phyloP scores from a whole-genome alignment of 306 rosid species.

The Hippophae rhamnoides region DNA sequence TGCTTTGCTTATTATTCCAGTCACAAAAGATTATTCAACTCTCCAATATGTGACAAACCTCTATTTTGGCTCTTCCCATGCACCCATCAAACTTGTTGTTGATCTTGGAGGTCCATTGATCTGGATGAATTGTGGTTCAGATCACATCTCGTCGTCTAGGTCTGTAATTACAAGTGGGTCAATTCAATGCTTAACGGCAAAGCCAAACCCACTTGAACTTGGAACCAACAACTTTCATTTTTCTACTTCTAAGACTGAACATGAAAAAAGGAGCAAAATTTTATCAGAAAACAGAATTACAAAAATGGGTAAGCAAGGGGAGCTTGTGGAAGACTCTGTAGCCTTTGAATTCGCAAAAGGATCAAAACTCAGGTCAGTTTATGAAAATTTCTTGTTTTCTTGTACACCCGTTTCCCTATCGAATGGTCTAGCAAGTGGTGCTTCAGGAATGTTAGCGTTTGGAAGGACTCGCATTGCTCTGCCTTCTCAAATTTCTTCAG shows the following conservation, averaged over 20 bases:
- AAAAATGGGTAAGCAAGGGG: constrained; percentile 17
- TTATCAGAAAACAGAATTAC: constrained; percentile 30
- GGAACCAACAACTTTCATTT: background rate
- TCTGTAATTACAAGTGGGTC: constrained; percentile 35
- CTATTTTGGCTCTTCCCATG: constrained; percentile 21
- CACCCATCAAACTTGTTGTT: constrained; percentile 31
- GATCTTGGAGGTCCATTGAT: constrained; percentile 46
- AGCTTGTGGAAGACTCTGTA: constrained; percentile 36
- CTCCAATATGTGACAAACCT: constrained; percentile 50
- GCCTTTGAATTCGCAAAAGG: constrained; percentile 11
- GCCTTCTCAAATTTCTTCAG: constrained; percentile 50
- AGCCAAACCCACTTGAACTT: background rate
- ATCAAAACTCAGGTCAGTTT: constrained; percentile 7
- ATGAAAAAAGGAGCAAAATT: constrained; percentile 24
- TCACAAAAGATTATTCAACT: constrained; percentile 37
- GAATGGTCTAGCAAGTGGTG: constrained; percentile 41
- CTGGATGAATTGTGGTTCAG: constrained; percentile 40
- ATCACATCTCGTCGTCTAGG: constrained; percentile 19
- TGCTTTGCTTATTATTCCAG: constrained; percentile 16
- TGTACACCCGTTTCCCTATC: constrained; percentile 38
- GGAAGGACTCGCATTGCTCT: constrained; percentile 45
- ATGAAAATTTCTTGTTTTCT: constrained; percentile 17
- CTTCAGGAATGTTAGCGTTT: constrained; percentile 51
- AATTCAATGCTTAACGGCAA: constrained; percentile 43
- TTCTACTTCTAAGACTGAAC: background rate